phyloP scores from a whole-genome alignment of 1,139 yeast species.

The Geotrichum reessii region DNA sequence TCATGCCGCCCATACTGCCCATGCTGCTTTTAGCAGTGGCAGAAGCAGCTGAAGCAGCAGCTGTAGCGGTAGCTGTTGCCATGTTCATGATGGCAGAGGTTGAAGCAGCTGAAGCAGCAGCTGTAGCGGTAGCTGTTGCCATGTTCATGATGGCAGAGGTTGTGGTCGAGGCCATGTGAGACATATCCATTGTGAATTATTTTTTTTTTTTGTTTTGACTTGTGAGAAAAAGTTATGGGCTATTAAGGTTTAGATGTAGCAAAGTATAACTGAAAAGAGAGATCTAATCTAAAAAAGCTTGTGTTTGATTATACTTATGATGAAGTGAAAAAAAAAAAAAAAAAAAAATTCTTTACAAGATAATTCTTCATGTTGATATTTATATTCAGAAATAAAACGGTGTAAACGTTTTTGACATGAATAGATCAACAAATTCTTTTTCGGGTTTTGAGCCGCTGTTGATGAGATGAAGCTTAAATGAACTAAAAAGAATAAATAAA shows the following conservation, averaged over 20 bases:
- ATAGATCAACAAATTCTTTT: too few species aligned
- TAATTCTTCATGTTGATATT: too few species aligned
- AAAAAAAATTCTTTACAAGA: too few species aligned
- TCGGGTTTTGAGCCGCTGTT: neutral
- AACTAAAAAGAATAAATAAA: too few species aligned
- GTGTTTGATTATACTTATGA: too few species aligned
- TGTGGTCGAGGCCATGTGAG: slow-evolving; percentile 8
- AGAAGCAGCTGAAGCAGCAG: slow-evolving; percentile 10
- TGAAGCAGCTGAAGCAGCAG: slow-evolving; percentile 11
- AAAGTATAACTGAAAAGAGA: too few species aligned
- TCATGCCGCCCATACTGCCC: slow-evolving; percentile 14
- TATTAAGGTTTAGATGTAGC: neutral
- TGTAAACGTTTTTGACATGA: too few species aligned
- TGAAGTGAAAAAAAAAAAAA: too few species aligned
- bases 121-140: slow-evolving; percentile 16
- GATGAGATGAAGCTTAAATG: neutral
- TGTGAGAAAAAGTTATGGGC: neutral
- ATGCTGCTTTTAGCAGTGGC: slow-evolving; percentile 13
- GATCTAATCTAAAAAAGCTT: too few species aligned
- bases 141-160: slow-evolving; percentile 13
- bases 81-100: neutral
- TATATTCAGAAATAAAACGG: too few species aligned
- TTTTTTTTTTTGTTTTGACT: neutral
- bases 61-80: slow-evolving; percentile 15
- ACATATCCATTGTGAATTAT: slow-evolving; percentile 8